phyloP scores from a whole-genome alignment of 768 basidiomycete genomes.

The Royoungia palumana region DNA sequence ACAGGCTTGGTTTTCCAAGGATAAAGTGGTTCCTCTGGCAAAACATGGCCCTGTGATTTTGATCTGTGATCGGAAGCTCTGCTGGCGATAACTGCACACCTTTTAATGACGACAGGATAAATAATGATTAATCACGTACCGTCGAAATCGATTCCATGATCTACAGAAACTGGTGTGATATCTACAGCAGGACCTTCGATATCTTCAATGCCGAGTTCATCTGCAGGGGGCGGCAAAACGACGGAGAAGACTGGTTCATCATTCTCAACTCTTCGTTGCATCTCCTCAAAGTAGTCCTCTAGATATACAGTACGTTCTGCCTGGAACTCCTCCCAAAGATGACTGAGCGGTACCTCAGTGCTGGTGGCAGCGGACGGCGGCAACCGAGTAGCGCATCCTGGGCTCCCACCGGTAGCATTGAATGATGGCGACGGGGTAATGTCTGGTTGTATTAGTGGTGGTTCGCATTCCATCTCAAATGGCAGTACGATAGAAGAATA shows the following conservation, averaged over 20 bases:
- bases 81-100: neutral
- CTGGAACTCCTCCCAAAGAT: slow-evolving; percentile 11
- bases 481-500: too few species aligned
- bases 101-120: neutral
- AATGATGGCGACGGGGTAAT: too few species aligned
- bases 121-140: neutral
- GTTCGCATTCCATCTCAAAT: neutral
- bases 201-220: slow-evolving; percentile 8
- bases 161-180: neutral
- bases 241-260: slow-evolving; percentile 2
- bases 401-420: too few species aligned
- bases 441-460: too few species aligned
- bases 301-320: neutral
- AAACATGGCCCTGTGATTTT: neutral
- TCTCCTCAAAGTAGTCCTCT: slow-evolving; percentile 12
- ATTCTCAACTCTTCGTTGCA: neutral
- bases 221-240: slow-evolving; percentile 1
- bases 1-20: too few species aligned
- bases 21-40: slow-evolving; percentile 1
- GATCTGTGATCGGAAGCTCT: neutral
- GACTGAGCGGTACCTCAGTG: neutral
- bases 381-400: too few species aligned
- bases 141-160: slow-evolving; percentile 3
- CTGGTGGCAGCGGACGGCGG: too few species aligned
- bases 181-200: neutral